A percentile compares a stretch with the other conserved stretches of the same genome.
Conservation (phyloP, 2,329 filamentous ascomycete genomes). For the Plectosphaerella plurivora region DNA sequence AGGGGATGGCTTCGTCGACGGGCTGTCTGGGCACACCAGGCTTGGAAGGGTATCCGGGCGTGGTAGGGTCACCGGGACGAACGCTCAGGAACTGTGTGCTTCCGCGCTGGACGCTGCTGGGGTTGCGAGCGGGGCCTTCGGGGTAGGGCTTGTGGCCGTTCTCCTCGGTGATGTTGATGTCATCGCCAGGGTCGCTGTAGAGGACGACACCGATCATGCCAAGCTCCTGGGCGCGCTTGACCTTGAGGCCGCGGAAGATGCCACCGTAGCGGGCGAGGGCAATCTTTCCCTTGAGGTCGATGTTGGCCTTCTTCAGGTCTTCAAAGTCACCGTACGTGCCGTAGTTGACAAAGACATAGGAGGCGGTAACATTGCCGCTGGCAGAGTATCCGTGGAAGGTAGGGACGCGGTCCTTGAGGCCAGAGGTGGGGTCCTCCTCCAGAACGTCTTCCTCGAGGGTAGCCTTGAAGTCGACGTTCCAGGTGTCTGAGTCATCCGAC, state of each 20-base stretch:
- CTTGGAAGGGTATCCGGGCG: slow-evolving; percentile 88
- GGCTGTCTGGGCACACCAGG: slow-evolving; percentile 77
- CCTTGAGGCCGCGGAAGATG: slow-evolving; percentile 85
- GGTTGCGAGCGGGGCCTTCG: slow-evolving; percentile 79
- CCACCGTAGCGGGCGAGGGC: slow-evolving; percentile 81
- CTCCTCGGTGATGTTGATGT: slow-evolving; percentile 74
- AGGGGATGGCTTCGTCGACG: slow-evolving; percentile 66
- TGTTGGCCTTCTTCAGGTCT: slow-evolving; percentile 69
- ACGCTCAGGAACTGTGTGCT: slow-evolving; percentile 77
- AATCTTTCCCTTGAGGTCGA: slow-evolving; percentile 79
- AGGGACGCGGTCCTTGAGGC: slow-evolving; percentile 68
- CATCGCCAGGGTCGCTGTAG: slow-evolving; percentile 86
- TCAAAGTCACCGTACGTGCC: slow-evolving; percentile 84
- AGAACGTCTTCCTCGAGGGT: slow-evolving; percentile 80
- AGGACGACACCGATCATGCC: slow-evolving; percentile 84
- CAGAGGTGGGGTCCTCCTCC: slow-evolving; percentile 75
- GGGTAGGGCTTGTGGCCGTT: slow-evolving; percentile 80
- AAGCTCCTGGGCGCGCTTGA: slow-evolving; percentile 86
- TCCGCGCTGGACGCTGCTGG: slow-evolving; percentile 84
- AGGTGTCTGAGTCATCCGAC: slow-evolving; percentile 29
- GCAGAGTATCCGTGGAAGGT: slow-evolving; percentile 96
- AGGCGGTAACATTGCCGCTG: slow-evolving; percentile 83
- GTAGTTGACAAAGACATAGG: slow-evolving; percentile 87
- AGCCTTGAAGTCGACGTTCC: slow-evolving; percentile 71
- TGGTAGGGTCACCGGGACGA: slow-evolving; percentile 71